phyloP scores from a whole-genome alignment of 2,329 filamentous ascomycete genomes.

The Talaromyces rugulosus region DNA sequence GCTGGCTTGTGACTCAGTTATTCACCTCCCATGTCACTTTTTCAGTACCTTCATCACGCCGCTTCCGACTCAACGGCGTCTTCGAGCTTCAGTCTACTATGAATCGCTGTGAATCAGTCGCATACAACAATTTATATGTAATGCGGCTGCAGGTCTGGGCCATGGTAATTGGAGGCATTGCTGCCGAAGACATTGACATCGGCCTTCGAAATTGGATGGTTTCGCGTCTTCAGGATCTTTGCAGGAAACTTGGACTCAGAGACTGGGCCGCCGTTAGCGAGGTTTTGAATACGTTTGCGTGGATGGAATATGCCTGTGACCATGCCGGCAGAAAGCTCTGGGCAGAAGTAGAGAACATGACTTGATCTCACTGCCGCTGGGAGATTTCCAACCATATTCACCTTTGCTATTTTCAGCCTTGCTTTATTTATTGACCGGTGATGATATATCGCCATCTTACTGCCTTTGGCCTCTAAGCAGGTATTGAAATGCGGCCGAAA shows the following conservation, averaged over 20 bases:
- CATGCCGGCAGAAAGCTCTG: constrained; percentile 9
- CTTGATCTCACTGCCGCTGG: not conserved
- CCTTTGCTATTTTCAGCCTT: not conserved
- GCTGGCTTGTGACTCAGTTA: constrained; percentile 9
- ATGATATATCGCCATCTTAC: not conserved
- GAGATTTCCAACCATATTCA: not conserved
- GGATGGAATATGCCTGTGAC: constrained; percentile 12
- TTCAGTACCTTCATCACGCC: constrained; percentile 8
- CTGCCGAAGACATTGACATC: constrained; percentile 10
- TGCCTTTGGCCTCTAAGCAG: not conserved
- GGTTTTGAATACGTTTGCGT: constrained; percentile 13
- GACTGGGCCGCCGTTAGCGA: constrained; percentile 3
- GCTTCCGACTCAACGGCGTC: constrained; percentile 6
- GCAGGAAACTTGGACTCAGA: constrained; percentile 1
- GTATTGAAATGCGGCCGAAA: not conserved
- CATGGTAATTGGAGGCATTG: constrained; percentile 12
- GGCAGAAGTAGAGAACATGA: constrained; percentile 4
- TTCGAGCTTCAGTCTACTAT: constrained; percentile 1
- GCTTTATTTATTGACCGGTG: not conserved
- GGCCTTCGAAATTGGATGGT: constrained; percentile 9
- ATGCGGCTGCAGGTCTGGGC: constrained; percentile 12
- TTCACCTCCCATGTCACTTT: constrained; percentile 14
- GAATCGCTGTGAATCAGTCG: not conserved
- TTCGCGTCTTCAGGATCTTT: constrained; percentile 5
- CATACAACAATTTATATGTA: constrained; percentile 1